phyloP scores from a whole-genome alignment of 2,329 filamentous ascomycete species.

The Fusarium tjaetaba region DNA sequence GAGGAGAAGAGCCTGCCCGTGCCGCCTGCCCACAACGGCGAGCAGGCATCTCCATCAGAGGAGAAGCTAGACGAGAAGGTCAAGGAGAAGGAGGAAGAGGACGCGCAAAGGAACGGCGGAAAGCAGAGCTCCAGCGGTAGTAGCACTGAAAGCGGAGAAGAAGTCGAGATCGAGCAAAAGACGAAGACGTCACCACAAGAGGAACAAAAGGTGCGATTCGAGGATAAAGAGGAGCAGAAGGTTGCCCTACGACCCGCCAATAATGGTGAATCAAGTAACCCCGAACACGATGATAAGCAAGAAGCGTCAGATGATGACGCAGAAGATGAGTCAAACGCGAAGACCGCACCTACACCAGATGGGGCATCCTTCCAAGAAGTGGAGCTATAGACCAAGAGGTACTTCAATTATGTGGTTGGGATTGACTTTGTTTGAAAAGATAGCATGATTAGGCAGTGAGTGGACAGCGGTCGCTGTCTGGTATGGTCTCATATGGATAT shows the following conservation, averaged over 20 bases:
- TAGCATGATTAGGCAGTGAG: conserved; percentile 10
- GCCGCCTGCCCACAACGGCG: conserved; percentile 36
- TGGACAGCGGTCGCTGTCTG: conserved; percentile 1
- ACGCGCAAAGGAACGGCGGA: conserved; percentile 32
- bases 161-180: conserved; percentile 50
- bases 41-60: conserved; percentile 38
- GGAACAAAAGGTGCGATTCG: conserved; percentile 66
- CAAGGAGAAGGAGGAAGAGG: conserved; percentile 38
- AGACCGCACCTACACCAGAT: conserved; percentile 61
- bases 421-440: conserved; percentile 2
- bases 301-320: conserved; percentile 48
- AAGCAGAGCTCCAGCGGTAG: conserved; percentile 33
- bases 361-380: conserved; percentile 72
- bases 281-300: conserved; percentile 44
- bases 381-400: conserved; percentile 56
- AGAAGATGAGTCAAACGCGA: conserved; percentile 50
- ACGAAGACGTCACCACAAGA: conserved; percentile 49
- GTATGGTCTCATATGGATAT: conserved; percentile 16
- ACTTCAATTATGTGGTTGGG: neutral
- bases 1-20: conserved; percentile 46
- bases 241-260: conserved; percentile 58
- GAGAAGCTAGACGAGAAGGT: conserved; percentile 44
- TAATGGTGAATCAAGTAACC: conserved; percentile 46
- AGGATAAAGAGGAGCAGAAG: conserved; percentile 65
- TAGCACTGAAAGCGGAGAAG: conserved; percentile 36